These are phyloP conservation scores for Avena sativa DNA, from an alignment of 176 grass and related monocot species.

Conservation along the genomic window DNA sequence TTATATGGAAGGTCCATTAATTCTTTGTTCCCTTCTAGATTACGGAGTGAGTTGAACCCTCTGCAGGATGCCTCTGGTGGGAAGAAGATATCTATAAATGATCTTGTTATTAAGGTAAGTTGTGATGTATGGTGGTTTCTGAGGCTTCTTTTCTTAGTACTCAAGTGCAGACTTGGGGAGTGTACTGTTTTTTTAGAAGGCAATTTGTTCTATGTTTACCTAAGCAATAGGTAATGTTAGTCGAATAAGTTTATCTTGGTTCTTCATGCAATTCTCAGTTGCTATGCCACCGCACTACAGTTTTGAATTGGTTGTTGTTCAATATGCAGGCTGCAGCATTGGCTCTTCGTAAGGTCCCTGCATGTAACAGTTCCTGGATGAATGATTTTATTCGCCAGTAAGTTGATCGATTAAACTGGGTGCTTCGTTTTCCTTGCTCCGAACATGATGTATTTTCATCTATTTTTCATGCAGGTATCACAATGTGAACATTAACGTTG, in stretches of 20 bases:
- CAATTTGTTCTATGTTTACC: background rate
- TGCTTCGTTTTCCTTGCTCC: background rate
- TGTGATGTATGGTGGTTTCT: slow-evolving; percentile 19
- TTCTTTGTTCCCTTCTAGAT: slow-evolving; percentile 35
- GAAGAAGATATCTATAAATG: slow-evolving; percentile 74
- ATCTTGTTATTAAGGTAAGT: slow-evolving; percentile 75
- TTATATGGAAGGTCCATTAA: background rate
- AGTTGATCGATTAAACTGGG: background rate
- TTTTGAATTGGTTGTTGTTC: slow-evolving; percentile 15
- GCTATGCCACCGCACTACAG: background rate
- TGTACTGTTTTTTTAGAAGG: background rate
- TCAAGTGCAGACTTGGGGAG: background rate
- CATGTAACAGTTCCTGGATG: slow-evolving; percentile 85
- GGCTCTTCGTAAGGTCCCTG: slow-evolving; percentile 74
- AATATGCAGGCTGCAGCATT: slow-evolving; percentile 67
- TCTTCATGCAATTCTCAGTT: background rate
- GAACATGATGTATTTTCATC: background rate
- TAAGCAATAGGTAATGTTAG: background rate
- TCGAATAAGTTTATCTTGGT: slow-evolving; percentile 19
- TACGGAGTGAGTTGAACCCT: slow-evolving; percentile 63
- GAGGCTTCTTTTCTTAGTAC: background rate
- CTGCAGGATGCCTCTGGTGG: slow-evolving; percentile 77
- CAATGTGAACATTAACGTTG: slow-evolving; percentile 80
- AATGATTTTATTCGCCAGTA: slow-evolving; percentile 83
- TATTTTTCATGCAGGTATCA: slow-evolving; percentile 46